Base-by-base conservation (phyloP, 2,329 filamentous ascomycete genomes). In the Cytospora piceae region DNA sequence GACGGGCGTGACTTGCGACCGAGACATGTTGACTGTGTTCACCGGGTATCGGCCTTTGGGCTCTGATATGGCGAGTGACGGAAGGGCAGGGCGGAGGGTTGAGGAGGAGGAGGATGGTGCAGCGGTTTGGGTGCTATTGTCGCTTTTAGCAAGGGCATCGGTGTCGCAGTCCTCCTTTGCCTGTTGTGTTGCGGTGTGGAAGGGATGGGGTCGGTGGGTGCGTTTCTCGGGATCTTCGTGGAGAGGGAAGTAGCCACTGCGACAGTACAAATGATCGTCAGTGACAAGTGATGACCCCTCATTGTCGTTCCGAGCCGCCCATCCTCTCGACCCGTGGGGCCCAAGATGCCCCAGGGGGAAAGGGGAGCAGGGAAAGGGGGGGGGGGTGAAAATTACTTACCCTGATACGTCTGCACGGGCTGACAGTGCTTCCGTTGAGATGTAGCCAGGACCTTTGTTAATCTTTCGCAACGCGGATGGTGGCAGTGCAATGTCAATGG, bases 211-310 rank as follows among this genome's bases (percentile, higher is more conserved):
- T 55, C 78, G 80, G 66, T 81, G 80, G 22, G 84, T 72, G 61
- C 80, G 78, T 64, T 74, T 72, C 59, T 73, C 76, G 52, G 83
- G 81, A 60, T 87, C 83, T 73, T 87, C 85, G 74, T 87, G 85
- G 37, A 83, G 74, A 22, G 85, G 85, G 70, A 88, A 88, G 71
- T 88, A 88, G 32, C 82, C 85, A 73, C 86, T 88, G 69, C 42
- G 51, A 51, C 39, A 24, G 34, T 61, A 52, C 53, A 65, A 15
- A 22, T 57, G 39, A 53, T 51, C 62, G 59, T 61, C 62, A 55
- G 67, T 62, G 60, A 61, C 63, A 59, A 55, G 65, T 62, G 58
- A 61, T 61, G 37, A 61, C 61, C 58, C 58, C 59, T 69, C 65
- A 67, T 37, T 46, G 58, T 53, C 59, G 55, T 37, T 62, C 62